Conservation (phyloP, 148 eudicot genomes). For the Fagopyrum esculentum region DNA sequence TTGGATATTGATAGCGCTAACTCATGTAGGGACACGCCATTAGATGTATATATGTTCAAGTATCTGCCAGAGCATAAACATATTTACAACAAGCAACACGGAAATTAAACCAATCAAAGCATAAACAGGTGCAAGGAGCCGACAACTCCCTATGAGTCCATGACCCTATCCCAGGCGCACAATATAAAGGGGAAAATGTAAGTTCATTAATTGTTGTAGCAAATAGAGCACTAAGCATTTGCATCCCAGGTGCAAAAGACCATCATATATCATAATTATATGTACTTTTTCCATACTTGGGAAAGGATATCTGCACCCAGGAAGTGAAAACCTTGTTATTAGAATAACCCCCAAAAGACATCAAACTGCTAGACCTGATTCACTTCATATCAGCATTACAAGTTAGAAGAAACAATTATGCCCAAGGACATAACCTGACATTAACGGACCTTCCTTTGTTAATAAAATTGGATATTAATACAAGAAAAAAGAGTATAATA, state of each 20-base stretch:
- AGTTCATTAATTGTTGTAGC: neutral
- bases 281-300: neutral
- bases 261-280: neutral
- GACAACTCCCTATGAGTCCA: neutral
- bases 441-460: neutral
- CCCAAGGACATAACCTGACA: neutral
- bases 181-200: neutral
- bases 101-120: neutral
- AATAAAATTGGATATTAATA: neutral
- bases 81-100: neutral
- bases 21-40: slow-evolving; percentile 81
- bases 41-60: slow-evolving; percentile 62
- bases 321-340: neutral
- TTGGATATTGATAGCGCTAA: slow-evolving; percentile 39
- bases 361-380: neutral
- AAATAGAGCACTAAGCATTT: neutral
- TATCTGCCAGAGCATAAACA: slow-evolving; percentile 36
- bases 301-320: neutral
- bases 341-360: neutral
- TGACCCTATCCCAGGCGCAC: neutral
- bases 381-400: slow-evolving; percentile 1
- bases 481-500: neutral
- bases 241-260: neutral
- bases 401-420: neutral
- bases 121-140: neutral